phyloP scores from a whole-genome alignment of 768 basidiomycete species.

The Serpula lacrymans region DNA sequence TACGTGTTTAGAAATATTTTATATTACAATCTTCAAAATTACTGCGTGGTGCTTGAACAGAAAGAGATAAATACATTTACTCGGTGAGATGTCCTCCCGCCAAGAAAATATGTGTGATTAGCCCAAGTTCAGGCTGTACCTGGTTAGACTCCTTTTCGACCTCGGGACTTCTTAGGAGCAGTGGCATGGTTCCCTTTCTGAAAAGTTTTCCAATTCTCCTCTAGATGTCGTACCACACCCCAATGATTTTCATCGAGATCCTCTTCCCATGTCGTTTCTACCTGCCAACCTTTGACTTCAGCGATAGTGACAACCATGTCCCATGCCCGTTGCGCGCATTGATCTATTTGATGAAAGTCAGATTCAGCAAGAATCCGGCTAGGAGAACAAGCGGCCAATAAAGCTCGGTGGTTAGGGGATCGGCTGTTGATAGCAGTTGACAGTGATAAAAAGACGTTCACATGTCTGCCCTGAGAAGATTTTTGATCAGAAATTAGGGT shows the following conservation, averaged over 20 bases:
- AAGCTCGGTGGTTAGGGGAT: conserved; percentile 54
- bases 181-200: conserved; percentile 41
- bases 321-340: conserved; percentile 64
- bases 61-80: too few species aligned
- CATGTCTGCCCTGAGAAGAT: conserved; percentile 65
- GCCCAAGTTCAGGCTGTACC: too few species aligned
- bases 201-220: conserved; percentile 72
- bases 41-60: too few species aligned
- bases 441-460: conserved; percentile 82
- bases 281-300: conserved; percentile 68
- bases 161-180: conserved; percentile 8
- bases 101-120: too few species aligned
- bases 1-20: too few species aligned
- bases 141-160: too few species aligned
- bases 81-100: too few species aligned
- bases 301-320: conserved; percentile 73
- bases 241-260: conserved; percentile 35
- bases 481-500: too few species aligned
- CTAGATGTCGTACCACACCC: conserved; percentile 66
- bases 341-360: conserved; percentile 69
- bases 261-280: conserved; percentile 59
- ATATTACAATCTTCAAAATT: too few species aligned
- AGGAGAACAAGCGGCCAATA: conserved; percentile 63
- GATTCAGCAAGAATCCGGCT: conserved; percentile 82
- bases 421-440: conserved; percentile 84